A percentile compares a stretch with the other conserved stretches of the same genome.
Evolutionary conservation across 148 eudicot species (phyloP).

Genomic region (Euryodendron excelsum): DNA sequence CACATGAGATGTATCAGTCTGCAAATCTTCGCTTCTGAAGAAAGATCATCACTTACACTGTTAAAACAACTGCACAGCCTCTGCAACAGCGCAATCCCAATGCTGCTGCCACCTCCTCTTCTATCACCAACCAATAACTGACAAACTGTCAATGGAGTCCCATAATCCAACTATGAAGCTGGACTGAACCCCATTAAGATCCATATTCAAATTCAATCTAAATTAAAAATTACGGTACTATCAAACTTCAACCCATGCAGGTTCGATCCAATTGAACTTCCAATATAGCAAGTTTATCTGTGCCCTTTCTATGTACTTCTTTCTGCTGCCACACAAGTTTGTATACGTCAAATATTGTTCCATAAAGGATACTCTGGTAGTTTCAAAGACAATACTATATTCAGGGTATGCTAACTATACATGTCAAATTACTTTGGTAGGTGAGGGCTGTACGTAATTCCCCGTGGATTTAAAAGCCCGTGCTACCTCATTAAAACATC

Average conservation of each 20-base stretch:
- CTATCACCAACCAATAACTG: neutral
- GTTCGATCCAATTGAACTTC: neutral
- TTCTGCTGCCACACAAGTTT: neutral
- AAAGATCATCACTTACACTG: neutral
- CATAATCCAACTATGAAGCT: neutral
- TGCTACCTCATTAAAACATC: neutral
- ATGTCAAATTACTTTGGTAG: neutral
- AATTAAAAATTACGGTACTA: neutral
- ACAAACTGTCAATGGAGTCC: neutral
- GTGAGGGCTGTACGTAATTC: neutral
- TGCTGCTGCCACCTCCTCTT: neutral
- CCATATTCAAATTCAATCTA: neutral
- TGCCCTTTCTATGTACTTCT: neutral
- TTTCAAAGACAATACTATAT: too few species aligned
- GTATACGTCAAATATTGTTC: neutral
- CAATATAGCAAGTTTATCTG: neutral
- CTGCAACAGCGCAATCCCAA: neutral
- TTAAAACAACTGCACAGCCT: neutral
- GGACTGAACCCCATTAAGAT: neutral
- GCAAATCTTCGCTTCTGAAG: neutral
- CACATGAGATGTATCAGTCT: neutral
- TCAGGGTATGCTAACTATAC: neutral
- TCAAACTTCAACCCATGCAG: neutral
- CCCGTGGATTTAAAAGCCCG: neutral
- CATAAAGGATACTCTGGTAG: too few species aligned